Base-by-base conservation (phyloP, 2,329 filamentous ascomycete species). In the Eutypa lata region DNA sequence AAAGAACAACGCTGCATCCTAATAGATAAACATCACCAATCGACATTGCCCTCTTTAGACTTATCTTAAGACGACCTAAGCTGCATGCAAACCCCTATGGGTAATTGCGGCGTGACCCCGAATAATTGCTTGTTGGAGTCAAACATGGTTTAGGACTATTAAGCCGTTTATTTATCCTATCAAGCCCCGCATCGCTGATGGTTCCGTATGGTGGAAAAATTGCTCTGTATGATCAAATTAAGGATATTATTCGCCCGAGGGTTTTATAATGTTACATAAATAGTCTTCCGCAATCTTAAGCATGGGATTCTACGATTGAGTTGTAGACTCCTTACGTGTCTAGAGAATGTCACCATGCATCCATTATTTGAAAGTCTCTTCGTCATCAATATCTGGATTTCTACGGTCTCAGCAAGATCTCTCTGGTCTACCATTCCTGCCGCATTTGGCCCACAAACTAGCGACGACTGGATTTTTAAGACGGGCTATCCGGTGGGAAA, bases 401-500 rank as follows among this genome's bases (percentile, higher is more conserved):
- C 33, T 16, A 21, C n/a, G 18, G 48, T 51, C 10, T 19, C 54
- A 26, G 53, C 60, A 1, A 60, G 56, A 31, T 53, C 52, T 1
- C 43, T 62, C 16, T 61, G 57, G 57, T 61, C 58, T 11, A 56
- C 31, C 10, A 58, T 31, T 16, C 58, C 60, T 3, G 60, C 58
- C 26, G 51, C 37, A 18, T 57, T 54, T 16, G 60, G 59, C 18
- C 49, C 58, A 4, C 48, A 49, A 33, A 40, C 54, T 21, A 58
- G 54, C 7, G 53, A 57, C 28, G 40, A 46, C 14, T 59, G 67
- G 33, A 47, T 69, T 7, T 61, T 73, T n/a, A 70, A 66, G 56
- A 62, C 69, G 2, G 67, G 65, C 1, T 79, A 77, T 57, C 73
- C 74, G 0, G 57, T 79, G n/a, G 77, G 77, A 13, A 80, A 80